These are phyloP conservation scores for Blumeriella jaapii DNA, from an alignment of 2,329 filamentous ascomycete species.

Conservation along the genomic window DNA sequence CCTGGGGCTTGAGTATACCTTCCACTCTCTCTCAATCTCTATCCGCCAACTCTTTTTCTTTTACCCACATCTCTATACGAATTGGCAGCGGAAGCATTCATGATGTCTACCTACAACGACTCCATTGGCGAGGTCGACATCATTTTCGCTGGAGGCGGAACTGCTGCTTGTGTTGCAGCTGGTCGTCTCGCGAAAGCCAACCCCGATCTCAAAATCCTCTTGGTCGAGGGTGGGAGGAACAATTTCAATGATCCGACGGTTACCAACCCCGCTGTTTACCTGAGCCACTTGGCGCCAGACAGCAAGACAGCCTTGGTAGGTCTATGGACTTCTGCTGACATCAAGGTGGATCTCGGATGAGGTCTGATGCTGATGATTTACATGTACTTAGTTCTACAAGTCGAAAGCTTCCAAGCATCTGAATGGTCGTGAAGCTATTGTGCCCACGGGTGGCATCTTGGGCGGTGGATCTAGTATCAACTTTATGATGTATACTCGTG, in stretches of 20 bases:
- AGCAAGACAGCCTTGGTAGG: constrained; percentile 34
- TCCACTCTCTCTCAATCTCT: too few relatives aligned
- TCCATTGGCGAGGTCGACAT: constrained; percentile 35
- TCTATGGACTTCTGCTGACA: too few relatives aligned
- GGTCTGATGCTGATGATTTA: too few relatives aligned
- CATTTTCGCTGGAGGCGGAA: constrained; percentile 39
- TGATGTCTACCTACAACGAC: constrained; percentile 22
- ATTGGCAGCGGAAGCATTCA: background rate
- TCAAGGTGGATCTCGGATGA: too few relatives aligned
- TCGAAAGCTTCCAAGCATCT: constrained; percentile 35
- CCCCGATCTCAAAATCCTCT: constrained; percentile 36
- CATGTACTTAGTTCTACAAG: constrained; percentile 43
- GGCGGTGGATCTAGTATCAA: constrained; percentile 53
- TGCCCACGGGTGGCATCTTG: constrained; percentile 36
- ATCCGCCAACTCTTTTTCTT: background rate
- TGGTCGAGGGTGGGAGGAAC: constrained; percentile 43
- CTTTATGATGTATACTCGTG: constrained; percentile 41
- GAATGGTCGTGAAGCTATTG: constrained; percentile 32
- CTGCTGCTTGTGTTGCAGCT: constrained; percentile 38
- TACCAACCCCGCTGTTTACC: constrained; percentile 39
- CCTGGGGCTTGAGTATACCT: too few relatives aligned
- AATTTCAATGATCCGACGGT: constrained; percentile 39
- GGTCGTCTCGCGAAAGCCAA: constrained; percentile 39
- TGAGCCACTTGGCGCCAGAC: constrained; percentile 35
- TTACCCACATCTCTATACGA: background rate